Conservation (phyloP, 306 rosid genomes). For the Fragaria ananassa region DNA sequence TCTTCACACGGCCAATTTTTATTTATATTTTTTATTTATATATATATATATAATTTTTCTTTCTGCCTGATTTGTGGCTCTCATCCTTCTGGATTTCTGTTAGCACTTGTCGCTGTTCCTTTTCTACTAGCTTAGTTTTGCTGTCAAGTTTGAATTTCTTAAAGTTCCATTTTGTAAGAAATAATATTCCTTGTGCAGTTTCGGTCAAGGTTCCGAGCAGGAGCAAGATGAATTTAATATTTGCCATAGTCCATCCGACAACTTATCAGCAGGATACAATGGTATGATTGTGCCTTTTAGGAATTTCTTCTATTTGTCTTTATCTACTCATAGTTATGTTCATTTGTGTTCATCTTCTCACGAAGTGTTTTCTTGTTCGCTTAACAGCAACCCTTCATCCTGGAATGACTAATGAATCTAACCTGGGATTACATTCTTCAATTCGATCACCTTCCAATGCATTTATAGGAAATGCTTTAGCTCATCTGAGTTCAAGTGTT, state of each 20-base stretch:
- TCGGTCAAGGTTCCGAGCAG: constrained; percentile 51
- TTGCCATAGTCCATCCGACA: constrained; percentile 46
- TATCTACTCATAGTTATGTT: constrained; percentile 16
- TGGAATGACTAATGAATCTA: constrained; percentile 53
- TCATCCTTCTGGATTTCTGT: constrained; percentile 25
- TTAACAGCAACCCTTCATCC: constrained; percentile 40
- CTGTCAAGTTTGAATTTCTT: not conserved
- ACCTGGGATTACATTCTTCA: constrained; percentile 49
- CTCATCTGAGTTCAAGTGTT: constrained; percentile 45
- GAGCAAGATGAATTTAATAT: constrained; percentile 50
- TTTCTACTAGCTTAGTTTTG: constrained; percentile 13
- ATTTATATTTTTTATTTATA: no score
- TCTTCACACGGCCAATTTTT: no score
- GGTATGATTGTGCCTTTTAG: constrained; percentile 35
- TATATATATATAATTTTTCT: not conserved
- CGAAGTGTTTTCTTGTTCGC: constrained; percentile 23
- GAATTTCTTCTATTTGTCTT: constrained; percentile 27
- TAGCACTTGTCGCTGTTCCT: constrained; percentile 15
- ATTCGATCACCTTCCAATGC: constrained; percentile 34
- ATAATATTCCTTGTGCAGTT: constrained; percentile 46
- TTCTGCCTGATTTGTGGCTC: constrained; percentile 13
- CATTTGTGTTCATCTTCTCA: constrained; percentile 18
- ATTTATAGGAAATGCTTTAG: constrained; percentile 39
- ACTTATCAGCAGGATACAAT: constrained; percentile 33
- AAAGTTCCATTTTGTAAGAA: constrained; percentile 8